Conservation (phyloP, 2,329 filamentous ascomycete species). For the Aspergillus ochraceoroseus region DNA sequence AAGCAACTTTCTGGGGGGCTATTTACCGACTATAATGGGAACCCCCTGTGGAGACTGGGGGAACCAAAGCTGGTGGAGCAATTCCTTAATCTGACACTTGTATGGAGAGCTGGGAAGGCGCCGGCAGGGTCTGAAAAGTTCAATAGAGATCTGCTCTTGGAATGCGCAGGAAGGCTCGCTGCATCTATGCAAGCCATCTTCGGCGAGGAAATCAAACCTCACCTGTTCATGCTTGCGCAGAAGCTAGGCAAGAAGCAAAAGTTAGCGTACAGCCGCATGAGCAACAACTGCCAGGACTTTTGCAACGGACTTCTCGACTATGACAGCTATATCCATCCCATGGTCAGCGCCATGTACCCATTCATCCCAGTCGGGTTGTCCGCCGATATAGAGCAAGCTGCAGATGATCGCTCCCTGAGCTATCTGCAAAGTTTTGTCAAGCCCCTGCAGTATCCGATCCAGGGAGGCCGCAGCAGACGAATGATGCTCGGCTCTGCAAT, state of each 20-base stretch:
- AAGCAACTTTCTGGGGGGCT: conserved; percentile 10
- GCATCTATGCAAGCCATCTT: conserved; percentile 1
- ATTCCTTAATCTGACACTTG: neutral
- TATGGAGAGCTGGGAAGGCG: neutral
- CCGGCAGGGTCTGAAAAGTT: neutral
- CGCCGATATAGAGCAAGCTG: neutral
- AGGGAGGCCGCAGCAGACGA: conserved; percentile 1
- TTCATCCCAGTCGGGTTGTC: conserved; percentile 7
- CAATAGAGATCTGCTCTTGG: conserved; percentile 1
- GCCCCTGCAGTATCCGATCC: conserved; percentile 8
- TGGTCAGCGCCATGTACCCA: conserved; percentile 5
- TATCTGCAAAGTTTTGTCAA: conserved; percentile 10
- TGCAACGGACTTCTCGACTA: conserved; percentile 7
- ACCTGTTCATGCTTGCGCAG: conserved; percentile 3
- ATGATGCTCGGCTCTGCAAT: conserved; percentile 9
- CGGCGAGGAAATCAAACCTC: neutral
- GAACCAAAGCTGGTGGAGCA: neutral
- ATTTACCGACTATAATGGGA: conserved; percentile 4
- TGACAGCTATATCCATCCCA: conserved; percentile 2
- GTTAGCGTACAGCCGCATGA: conserved; percentile 9
- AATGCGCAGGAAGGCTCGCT: conserved; percentile 1
- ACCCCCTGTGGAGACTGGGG: neutral
- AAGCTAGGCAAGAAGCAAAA: conserved; percentile 10
- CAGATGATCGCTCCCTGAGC: conserved; percentile 1
- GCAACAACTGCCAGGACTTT: conserved; percentile 12